Conservation (phyloP, 768 basidiomycete species). For the Agaricus subrufescens region DNA sequence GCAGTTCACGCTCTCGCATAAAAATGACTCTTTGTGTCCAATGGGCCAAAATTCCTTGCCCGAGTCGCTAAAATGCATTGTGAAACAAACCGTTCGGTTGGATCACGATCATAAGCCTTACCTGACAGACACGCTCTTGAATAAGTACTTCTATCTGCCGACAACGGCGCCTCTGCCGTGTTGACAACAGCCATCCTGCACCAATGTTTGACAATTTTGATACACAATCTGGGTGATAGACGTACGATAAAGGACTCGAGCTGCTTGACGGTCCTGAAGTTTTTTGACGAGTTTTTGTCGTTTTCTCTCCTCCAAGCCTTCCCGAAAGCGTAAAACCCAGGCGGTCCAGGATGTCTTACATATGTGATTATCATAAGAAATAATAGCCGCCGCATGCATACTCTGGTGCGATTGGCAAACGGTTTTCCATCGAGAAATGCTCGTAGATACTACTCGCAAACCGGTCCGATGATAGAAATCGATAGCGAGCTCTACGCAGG, state of each 20-base stretch:
- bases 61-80: slow-evolving; percentile 40
- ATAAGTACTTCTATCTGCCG: slow-evolving; percentile 42
- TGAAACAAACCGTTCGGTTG: neutral
- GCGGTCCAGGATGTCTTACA: slow-evolving; percentile 6
- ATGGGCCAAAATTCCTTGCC: slow-evolving; percentile 38
- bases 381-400: slow-evolving; percentile 17
- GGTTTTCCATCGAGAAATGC: slow-evolving; percentile 17
- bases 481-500: slow-evolving; percentile 15
- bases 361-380: slow-evolving; percentile 17
- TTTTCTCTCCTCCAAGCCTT: slow-evolving; percentile 19
- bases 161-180: slow-evolving; percentile 32
- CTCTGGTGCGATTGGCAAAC: slow-evolving; percentile 18
- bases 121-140: slow-evolving; percentile 33
- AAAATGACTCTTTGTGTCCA: slow-evolving; percentile 78
- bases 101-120: slow-evolving; percentile 5
- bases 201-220: neutral
- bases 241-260: slow-evolving; percentile 9
- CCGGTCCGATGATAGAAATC: slow-evolving; percentile 15
- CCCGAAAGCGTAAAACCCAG: slow-evolving; percentile 7
- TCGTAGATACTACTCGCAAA: slow-evolving; percentile 12
- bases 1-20: slow-evolving; percentile 69
- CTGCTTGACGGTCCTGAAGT: slow-evolving; percentile 15
- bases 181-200: slow-evolving; percentile 44
- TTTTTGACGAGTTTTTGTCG: slow-evolving; percentile 18
- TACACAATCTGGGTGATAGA: neutral